A percentile compares a stretch with the other conserved stretches of the same genome.
Conservation (phyloP, 305 asterid genomes). For the Caryopteris hybrid region DNA sequence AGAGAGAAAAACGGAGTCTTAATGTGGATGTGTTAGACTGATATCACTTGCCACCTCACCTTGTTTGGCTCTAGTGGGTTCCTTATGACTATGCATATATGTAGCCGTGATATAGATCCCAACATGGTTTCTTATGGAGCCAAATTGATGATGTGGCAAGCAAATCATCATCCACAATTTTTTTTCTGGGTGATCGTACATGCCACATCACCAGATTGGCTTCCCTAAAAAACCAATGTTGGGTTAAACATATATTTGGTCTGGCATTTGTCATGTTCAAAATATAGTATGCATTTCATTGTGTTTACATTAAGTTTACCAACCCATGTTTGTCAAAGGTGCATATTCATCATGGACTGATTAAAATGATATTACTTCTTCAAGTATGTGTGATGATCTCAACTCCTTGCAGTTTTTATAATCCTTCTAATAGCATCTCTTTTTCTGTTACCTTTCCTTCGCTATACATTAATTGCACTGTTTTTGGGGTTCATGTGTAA, state of each 20-base stretch:
- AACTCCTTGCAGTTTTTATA: background rate
- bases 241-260: background rate
- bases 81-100: too few relatives aligned
- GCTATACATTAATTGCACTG: background rate
- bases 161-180: too few relatives aligned
- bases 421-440: background rate
- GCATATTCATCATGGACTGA: background rate
- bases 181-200: background rate
- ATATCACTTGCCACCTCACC: background rate
- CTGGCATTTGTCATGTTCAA: background rate
- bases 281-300: background rate
- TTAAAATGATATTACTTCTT: background rate
- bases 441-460: background rate
- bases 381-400: background rate
- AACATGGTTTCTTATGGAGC: too few relatives aligned
- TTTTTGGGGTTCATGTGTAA: background rate
- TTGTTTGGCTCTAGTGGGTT: background rate
- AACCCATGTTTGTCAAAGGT: slow-evolving; percentile 8
- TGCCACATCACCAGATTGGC: background rate
- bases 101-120: background rate
- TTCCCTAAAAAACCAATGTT: background rate
- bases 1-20: background rate
- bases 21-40: background rate
- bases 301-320: slow-evolving; percentile 5
- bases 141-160: too few relatives aligned